Conservation (phyloP, 768 basidiomycete species). For the Tylopilus intermedius region DNA sequence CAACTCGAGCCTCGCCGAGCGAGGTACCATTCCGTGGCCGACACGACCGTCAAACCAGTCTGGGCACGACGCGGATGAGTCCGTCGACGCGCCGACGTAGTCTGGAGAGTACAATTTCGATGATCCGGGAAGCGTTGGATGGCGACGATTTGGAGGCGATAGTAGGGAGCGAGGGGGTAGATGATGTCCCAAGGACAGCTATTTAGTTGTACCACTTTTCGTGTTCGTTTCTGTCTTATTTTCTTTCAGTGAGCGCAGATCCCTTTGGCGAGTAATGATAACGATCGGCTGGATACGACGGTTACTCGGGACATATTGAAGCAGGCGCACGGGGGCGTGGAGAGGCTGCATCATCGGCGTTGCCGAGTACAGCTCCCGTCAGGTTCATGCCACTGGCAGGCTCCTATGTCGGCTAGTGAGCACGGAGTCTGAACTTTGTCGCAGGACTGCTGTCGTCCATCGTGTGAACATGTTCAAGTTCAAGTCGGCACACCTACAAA, state of each 20-base stretch:
- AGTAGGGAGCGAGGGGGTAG: not conserved
- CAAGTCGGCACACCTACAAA: no score
- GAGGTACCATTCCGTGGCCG: conserved; percentile 59
- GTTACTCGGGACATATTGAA: not conserved
- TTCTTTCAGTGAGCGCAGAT: not conserved
- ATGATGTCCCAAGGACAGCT: no score
- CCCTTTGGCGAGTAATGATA: not conserved
- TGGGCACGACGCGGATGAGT: conserved; percentile 89
- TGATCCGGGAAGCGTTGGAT: conserved; percentile 91
- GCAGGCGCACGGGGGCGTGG: no score
- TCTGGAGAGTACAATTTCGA: conserved; percentile 90
- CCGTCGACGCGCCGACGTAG: conserved; percentile 89
- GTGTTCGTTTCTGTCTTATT: not conserved
- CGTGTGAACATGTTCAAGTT: no score
- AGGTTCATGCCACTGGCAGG: no score
- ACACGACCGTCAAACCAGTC: conserved; percentile 47
- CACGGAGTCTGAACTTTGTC: no score
- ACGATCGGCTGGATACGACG: not conserved
- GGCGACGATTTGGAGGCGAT: conserved; percentile 47
- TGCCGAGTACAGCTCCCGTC: no score
- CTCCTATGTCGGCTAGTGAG: no score
- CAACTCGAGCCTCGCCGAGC: conserved; percentile 26
- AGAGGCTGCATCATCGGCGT: no score
- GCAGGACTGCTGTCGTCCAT: no score
- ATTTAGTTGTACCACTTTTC: no score